Evolutionary conservation across 1,284 basidiomycete genomes (phyloP), one percentile per base, ranked within the genome.

Genomic region (Apiotrichum akiyoshidainum): DNA sequence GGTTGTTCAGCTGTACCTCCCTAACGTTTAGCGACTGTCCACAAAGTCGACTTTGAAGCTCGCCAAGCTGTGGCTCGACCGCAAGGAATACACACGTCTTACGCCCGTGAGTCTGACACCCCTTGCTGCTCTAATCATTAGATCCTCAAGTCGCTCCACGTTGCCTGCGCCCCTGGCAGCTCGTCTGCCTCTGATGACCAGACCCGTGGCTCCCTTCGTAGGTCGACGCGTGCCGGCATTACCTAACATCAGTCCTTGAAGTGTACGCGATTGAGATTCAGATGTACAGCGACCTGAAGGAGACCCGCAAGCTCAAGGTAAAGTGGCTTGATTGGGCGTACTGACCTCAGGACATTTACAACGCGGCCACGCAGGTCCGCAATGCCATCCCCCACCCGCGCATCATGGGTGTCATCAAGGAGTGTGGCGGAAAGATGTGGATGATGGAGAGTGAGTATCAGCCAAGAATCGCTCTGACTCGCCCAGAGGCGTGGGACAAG

Each of bases 361-460:
- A 96, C 65, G 92, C 94, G 7, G 89, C 92, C 2, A 89, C 90
- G 66, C 85, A 87, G 55, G 92, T 99, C 57, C 89, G 90, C 55
- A 95, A 92, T 37, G 96, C 96, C 10, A 98, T 99, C 60, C 94
- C 95, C 12, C 96, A 99, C 79, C 96, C 96, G 10, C 86, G 93
- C 31, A 98, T 99, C 71, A 93, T 98, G 89, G 96, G 95, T 54
- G 90, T 98, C 55, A 99, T 99, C 78, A 92, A 94, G 71, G 96
- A 99, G 77, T 98, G 95, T 67, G 96, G 96, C 14, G 96, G 96
- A 10, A 99, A 99, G 80, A 99, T 99, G 96, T 97, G 96, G 92
- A 99, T 99, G 96, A 92, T 91, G 58, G 96, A 99, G 82, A 90
- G 94, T 89, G 75, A 68, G 87, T 81, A 10, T 10, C 46, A 14